A percentile compares a stretch with the other conserved stretches of the same genome.
These are phyloP conservation scores for Penicillium silybi DNA, from an alignment of 495 filamentous ascomycete species.

Conservation along the genomic window DNA sequence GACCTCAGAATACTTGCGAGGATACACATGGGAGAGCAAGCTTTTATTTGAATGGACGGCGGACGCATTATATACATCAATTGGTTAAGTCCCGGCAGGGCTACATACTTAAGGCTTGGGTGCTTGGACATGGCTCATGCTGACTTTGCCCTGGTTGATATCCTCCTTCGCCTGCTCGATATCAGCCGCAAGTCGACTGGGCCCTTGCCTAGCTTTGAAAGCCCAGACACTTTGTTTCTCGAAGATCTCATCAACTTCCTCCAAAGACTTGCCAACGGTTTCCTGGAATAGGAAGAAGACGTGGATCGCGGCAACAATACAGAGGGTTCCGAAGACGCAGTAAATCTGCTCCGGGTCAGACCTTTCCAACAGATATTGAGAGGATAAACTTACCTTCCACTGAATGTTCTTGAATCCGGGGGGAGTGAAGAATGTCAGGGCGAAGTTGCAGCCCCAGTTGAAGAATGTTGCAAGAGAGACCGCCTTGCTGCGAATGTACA, in stretches of 20 bases:
- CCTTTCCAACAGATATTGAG: neutral
- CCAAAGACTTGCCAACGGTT: conserved; percentile 58
- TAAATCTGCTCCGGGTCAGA: conserved; percentile 6
- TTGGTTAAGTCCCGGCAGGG: too few relatives aligned
- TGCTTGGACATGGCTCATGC: neutral
- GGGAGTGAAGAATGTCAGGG: conserved; percentile 60
- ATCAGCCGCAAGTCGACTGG: conserved; percentile 12
- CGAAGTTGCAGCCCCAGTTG: conserved; percentile 32
- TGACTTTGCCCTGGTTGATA: conserved; percentile 3
- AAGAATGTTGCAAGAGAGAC: conserved; percentile 16
- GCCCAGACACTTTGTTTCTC: conserved; percentile 20
- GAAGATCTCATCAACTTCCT: conserved; percentile 67
- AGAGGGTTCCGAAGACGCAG: conserved; percentile 17
- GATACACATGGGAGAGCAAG: too few relatives aligned
- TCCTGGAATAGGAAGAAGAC: conserved; percentile 65
- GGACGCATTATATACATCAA: too few relatives aligned
- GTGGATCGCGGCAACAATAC: conserved; percentile 60
- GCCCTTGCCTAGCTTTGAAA: conserved; percentile 6
- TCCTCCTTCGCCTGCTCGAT: conserved; percentile 18
- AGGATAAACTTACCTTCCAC: conserved; percentile 35
- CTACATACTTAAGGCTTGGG: neutral
- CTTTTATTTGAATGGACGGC: too few relatives aligned
- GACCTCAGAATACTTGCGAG: too few relatives aligned
- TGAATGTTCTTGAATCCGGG: conserved; percentile 56
- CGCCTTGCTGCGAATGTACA: conserved; percentile 18